Base-by-base conservation (phyloP, 345 rosid genomes). In the rapeseed (Brassica napus) region DNA sequence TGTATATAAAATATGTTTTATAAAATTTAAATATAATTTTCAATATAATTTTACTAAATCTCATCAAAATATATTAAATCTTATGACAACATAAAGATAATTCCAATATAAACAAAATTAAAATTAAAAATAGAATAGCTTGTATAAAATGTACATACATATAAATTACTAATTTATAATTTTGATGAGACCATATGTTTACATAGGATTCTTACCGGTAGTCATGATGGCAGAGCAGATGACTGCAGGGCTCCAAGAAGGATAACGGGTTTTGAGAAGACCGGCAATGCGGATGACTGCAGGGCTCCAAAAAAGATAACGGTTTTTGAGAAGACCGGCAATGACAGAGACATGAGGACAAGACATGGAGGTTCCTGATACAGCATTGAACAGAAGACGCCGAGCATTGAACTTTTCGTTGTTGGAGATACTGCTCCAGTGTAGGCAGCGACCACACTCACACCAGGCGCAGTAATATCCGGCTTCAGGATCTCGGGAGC, bases 301-400 rank as follows among this genome's bases (percentile, higher is more conserved):
- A 30, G 95, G 93, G 80, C 88, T 89, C 98, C 98, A 93, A 28
- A 77, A 73, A 23, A 94, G 94, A 75, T 91, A 77, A 24, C 90
- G 87, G 63, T 88, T 85, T 81, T 87, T 89, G 37, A 93, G 90
- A 72, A 93, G 94, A 9, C 97, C 94, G 2, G 73, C 94, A 61
- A 90, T 75, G 24, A 94, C 97, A 2, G 98, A 84, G 75, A 93
- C 78, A 80, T 91, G 98, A 79, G 97, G 97, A 79, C 94, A 89
- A 2, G 97, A 91, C 98, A 91, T 93, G 6, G 97, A 91, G 31
- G 98, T 93, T 71, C 98, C 98, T 0, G 97, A 90, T 8, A 69
- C 35, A 2, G 85, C 83, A 78, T 86, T 87, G 78, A 72, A 93
- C 54, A 79, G 77, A 69, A 85, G 81, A 30, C 92, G 81, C 1